phyloP scores from a whole-genome alignment of 139 green algal species.

The Tetraselmis striata region DNA sequence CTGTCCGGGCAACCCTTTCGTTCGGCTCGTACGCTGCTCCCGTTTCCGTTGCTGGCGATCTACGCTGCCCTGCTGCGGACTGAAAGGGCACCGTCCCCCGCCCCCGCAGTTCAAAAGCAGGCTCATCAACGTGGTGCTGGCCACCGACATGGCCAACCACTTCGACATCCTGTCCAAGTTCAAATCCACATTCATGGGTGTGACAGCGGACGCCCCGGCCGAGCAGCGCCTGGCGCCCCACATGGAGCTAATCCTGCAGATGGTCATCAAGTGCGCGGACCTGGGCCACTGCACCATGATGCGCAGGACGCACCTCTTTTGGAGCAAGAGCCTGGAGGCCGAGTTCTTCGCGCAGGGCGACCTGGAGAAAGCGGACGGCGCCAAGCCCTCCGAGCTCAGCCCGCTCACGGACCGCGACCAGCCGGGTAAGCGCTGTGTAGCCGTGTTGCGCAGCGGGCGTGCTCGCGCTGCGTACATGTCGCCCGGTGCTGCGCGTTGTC shows the following conservation, averaged over 20 bases:
- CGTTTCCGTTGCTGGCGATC: not conserved
- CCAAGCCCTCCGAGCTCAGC: too few species aligned
- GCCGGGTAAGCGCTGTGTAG: not conserved
- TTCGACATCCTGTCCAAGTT: slow-evolving; percentile 46
- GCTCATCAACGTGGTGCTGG: slow-evolving; percentile 47
- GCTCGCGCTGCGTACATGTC: too few species aligned
- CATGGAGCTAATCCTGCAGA: slow-evolving; percentile 29
- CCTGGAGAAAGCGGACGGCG: too few species aligned
- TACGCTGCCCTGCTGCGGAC: not conserved
- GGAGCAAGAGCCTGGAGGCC: slow-evolving; percentile 45
- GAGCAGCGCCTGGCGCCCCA: too few species aligned
- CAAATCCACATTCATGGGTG: slow-evolving; percentile 17
- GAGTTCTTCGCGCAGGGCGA: slow-evolving; percentile 58
- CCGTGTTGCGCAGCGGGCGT: too few species aligned
- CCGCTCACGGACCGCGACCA: too few species aligned
- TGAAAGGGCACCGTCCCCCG: too few species aligned
- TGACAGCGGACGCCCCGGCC: slow-evolving; percentile 1
- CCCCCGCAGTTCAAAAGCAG: not conserved
- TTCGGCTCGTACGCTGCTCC: too few species aligned
- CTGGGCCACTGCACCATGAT: slow-evolving; percentile 31
- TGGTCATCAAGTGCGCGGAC: slow-evolving; percentile 52
- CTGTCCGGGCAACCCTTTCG: too few species aligned
- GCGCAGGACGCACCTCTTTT: slow-evolving; percentile 30
- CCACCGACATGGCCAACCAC: slow-evolving; percentile 53
- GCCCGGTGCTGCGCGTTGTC: too few species aligned